Base-by-base conservation (phyloP, 2,329 filamentous ascomycete species). In the Colletotrichum tofieldiae region DNA sequence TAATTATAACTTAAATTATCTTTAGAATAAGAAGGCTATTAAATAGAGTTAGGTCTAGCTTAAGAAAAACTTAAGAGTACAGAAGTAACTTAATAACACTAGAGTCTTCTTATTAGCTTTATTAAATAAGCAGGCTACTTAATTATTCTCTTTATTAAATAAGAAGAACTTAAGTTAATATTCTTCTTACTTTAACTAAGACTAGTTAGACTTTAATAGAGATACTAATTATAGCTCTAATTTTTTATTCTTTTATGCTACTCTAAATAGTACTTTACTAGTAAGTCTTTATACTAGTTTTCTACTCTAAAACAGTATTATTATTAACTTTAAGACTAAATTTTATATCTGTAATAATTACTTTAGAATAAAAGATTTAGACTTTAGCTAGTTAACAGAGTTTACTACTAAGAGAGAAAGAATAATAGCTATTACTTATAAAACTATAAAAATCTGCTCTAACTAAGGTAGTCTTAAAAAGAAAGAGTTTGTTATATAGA, bases 21-120 rank as follows among this genome's bases (percentile, higher is more conserved):
- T n/a, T n/a, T n/a, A n/a, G n/a, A n/a, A n/a, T 23, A 49, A 49
- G 45, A 49, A 49, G 45, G 18, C 45, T 49, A 49, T 49, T 49
- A 7, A 49, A 49, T 2, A 5, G 45, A 18, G 45, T 23, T 5
- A 49, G 45, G 45, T 8, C 45, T 23, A 5, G 45, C 45, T 49
- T 23, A 20, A 49, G 45, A 49, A 49, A 18, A 49, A 49, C 45
- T 18, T 5, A 49, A 49, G 45, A 20, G 45, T 5, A 23, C 5
- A 49, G 20, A 18, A 12, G 45, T 4, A 5, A 49, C 45, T 49
- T 7, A 20, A 49, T 7, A 49, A 49, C n/a, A 18, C 45, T 23
- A 49, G 16, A 41, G 9, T 41, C 39, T 41, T 16, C 39, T 41
- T 4, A 4, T 41, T 4, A 41, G 39, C 39, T 16, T 41, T 4